phyloP scores from a whole-genome alignment of 352 stramenopile genomes.

The Globisporangium barbulae region DNA sequence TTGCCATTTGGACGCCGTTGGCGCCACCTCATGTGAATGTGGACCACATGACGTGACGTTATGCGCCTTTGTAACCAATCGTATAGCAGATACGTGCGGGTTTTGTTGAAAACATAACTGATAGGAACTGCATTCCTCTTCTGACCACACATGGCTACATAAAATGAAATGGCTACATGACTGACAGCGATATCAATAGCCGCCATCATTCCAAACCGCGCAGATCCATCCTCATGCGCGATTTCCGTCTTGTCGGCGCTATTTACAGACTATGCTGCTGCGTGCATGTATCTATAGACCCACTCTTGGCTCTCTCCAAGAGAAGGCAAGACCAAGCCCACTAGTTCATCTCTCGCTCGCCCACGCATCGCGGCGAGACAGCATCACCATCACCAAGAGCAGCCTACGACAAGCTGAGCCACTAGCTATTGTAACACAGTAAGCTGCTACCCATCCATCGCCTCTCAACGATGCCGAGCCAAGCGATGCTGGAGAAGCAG shows the following conservation, averaged over 20 bases:
- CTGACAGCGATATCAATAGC: neutral
- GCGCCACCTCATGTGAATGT: no score
- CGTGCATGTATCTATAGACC: slow-evolving; percentile 4
- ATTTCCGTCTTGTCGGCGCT: slow-evolving; percentile 3
- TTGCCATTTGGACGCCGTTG: no score
- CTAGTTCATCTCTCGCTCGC: slow-evolving; percentile 14
- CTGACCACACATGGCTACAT: no score
- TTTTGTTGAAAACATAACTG: no score
- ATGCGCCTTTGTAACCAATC: no score
- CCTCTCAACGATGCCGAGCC: slow-evolving; percentile 41
- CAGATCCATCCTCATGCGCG: neutral
- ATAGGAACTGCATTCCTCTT: no score
- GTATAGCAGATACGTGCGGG: no score
- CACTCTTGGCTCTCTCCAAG: neutral
- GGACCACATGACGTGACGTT: no score
- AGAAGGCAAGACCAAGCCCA: neutral
- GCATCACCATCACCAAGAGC: neutral
- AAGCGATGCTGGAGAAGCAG: slow-evolving; percentile 63
- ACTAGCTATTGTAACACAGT: no score
- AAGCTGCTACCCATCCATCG: neutral
- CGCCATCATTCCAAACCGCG: neutral
- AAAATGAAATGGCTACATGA: neutral
- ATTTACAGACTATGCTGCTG: neutral
- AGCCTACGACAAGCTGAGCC: neutral
- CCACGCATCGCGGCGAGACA: neutral